Evolutionary conservation across 2,329 filamentous ascomycete genomes (phyloP).

Genomic region (Colletotrichum magnum): DNA sequence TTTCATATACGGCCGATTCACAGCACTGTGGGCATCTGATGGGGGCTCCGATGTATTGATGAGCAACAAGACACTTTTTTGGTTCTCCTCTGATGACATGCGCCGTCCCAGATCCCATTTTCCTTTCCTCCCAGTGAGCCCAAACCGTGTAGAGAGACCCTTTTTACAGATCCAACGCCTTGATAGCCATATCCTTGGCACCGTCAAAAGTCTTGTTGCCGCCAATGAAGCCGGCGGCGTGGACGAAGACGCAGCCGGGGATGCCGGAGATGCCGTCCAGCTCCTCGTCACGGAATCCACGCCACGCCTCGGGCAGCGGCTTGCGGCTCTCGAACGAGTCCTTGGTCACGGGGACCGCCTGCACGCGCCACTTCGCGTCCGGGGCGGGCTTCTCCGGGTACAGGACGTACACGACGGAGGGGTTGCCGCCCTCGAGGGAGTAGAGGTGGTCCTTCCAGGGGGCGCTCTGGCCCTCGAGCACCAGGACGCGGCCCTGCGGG

Average conservation of each 20-base stretch:
- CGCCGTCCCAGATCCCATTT: conserved; percentile 23
- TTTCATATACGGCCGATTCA: too few species aligned
- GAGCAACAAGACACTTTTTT: conserved; percentile 34
- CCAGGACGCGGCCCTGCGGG: conserved; percentile 82
- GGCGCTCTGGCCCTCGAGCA: conserved; percentile 82
- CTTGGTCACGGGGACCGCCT: conserved; percentile 87
- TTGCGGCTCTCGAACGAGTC: conserved; percentile 94
- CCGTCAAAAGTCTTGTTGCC: conserved; percentile 94
- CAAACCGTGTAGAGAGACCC: neutral
- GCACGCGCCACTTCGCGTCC: conserved; percentile 91
- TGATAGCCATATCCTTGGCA: conserved; percentile 86
- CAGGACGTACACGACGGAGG: conserved; percentile 83
- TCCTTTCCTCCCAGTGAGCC: conserved; percentile 7
- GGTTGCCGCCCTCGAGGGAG: conserved; percentile 78
- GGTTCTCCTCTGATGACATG: conserved; percentile 31
- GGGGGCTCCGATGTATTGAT: conserved; percentile 28
- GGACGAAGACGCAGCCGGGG: conserved; percentile 88
- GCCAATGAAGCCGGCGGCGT: conserved; percentile 95
- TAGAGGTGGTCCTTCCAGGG: conserved; percentile 99
- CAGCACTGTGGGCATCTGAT: neutral
- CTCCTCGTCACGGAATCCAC: conserved; percentile 89
- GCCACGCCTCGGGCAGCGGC: conserved; percentile 91
- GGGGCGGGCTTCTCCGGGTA: conserved; percentile 87
- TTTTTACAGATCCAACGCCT: conserved; percentile 67
- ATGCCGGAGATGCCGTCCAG: conserved; percentile 80